A percentile compares a stretch with the other conserved stretches of the same genome.
These are phyloP conservation scores for Lachnum nothofagi DNA, from an alignment of 2,329 filamentous ascomycete species.

Conservation along the genomic window DNA sequence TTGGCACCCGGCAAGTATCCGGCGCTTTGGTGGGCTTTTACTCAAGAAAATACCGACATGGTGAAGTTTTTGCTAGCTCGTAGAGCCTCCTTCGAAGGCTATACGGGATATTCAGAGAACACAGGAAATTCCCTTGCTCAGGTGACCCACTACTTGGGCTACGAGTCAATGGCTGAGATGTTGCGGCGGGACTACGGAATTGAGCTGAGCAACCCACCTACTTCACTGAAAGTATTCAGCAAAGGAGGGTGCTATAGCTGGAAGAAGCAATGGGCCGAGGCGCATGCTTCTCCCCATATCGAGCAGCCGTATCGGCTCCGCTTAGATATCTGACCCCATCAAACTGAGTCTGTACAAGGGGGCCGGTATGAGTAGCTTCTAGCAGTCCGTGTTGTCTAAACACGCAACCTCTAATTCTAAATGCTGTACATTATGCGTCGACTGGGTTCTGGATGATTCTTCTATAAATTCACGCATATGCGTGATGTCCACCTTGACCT, in stretches of 20 bases:
- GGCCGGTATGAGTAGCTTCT: no score
- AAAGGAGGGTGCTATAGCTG: neutral
- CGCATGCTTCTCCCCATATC: no score
- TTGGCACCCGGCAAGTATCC: neutral
- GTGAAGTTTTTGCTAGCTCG: slow-evolving; percentile 2
- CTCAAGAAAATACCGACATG: neutral
- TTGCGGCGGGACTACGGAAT: slow-evolving; percentile 1
- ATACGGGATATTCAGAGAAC: neutral
- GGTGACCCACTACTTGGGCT: neutral
- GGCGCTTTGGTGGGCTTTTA: neutral
- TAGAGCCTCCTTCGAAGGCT: slow-evolving; percentile 3
- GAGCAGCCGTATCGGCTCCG: no score
- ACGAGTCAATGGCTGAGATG: slow-evolving; percentile 2
- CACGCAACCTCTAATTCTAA: no score
- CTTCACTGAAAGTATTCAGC: neutral
- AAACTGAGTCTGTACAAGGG: no score
- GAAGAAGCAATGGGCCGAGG: neutral
- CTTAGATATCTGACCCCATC: no score
- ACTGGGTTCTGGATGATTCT: no score
- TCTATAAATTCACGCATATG: no score
- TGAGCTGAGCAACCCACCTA: neutral
- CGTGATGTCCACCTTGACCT: no score
- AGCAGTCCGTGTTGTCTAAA: no score
- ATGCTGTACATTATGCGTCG: no score
- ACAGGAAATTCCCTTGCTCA: neutral